Percentiles rank a stretch among this genome's conserved stretches.
Conservation (phyloP, 495 filamentous ascomycete genomes). For the Aspergillus bertholletiae region DNA sequence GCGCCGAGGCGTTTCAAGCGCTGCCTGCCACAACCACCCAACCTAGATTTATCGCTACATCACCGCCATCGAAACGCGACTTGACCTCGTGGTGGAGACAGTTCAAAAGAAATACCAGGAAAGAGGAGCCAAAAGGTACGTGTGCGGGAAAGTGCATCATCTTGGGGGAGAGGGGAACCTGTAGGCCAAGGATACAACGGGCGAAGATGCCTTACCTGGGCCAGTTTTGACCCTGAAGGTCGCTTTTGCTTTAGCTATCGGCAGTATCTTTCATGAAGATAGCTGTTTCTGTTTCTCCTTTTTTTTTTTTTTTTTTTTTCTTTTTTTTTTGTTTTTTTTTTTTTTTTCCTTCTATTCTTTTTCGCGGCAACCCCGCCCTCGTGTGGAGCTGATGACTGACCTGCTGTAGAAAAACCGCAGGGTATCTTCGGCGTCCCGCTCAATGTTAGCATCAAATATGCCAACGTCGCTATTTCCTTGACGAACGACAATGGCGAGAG, state of each 20-base stretch:
- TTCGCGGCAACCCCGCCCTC: neutral
- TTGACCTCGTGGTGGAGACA: constrained; percentile 89
- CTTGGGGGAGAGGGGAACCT: neutral
- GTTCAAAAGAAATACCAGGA: constrained; percentile 72
- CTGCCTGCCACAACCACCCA: constrained; percentile 33
- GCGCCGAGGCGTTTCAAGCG: constrained; percentile 31
- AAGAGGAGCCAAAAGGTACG: constrained; percentile 77
- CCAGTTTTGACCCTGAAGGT: neutral
- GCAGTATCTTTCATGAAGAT: too few relatives aligned
- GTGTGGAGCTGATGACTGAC: constrained; percentile 1
- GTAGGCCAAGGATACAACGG: constrained; percentile 9
- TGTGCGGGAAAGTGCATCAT: constrained; percentile 1
- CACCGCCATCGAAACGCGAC: constrained; percentile 73
- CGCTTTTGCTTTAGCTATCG: too few relatives aligned
- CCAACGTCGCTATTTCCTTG: constrained; percentile 96
- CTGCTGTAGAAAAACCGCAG: constrained; percentile 30
- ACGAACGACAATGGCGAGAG: constrained; percentile 86
- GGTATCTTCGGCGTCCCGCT: constrained; percentile 95
- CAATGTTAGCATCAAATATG: constrained; percentile 92
- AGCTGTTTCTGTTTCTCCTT: too few relatives aligned
- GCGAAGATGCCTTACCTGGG: neutral
- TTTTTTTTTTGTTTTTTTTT: neutral
- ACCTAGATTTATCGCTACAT: constrained; percentile 31
- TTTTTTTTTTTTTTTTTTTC: neutral
- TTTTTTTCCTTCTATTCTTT: neutral